Percentiles rank a stretch among this genome's conserved stretches.
phyloP scores from a whole-genome alignment of 2,329 filamentous ascomycete species.

The Exophiala sp. region DNA sequence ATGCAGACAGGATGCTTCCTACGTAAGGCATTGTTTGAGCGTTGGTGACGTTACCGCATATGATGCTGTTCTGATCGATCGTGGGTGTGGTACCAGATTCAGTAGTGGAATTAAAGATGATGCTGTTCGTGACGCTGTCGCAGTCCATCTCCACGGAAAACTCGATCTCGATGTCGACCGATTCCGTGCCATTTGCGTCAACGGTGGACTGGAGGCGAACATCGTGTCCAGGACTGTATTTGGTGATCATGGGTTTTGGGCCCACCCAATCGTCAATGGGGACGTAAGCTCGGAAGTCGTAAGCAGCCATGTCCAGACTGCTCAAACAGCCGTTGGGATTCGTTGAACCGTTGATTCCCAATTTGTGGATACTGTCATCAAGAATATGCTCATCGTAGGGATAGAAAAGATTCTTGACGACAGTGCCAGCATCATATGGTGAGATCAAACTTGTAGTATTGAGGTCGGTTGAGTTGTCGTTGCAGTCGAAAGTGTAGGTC shows the following conservation, averaged over 20 bases:
- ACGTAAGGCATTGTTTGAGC: conserved; percentile 39
- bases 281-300: conserved; percentile 60
- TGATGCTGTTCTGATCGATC: conserved; percentile 44
- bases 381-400: conserved; percentile 57
- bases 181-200: conserved; percentile 39
- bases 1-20: conserved; percentile 54
- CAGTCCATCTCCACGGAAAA: conserved; percentile 63
- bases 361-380: conserved; percentile 42
- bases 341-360: conserved; percentile 48
- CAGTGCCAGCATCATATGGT: conserved; percentile 53
- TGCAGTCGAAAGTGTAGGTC: conserved; percentile 58
- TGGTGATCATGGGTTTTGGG: conserved; percentile 58
- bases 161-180: conserved; percentile 51
- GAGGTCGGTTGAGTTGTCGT: conserved; percentile 33
- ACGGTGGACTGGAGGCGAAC: conserved; percentile 51
- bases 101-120: conserved; percentile 54
- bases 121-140: conserved; percentile 47
- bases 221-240: conserved; percentile 61
- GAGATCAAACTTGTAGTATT: conserved; percentile 49
- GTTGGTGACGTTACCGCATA: conserved; percentile 43
- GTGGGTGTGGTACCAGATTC: conserved; percentile 43
- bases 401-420: conserved; percentile 61
- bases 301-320: conserved; percentile 52
- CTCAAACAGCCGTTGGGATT: conserved; percentile 55
- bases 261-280: conserved; percentile 48